These are phyloP conservation scores for Exophiala dermatitidis DNA, from an alignment of 2,329 filamentous ascomycete genomes.

Conservation along the genomic window DNA sequence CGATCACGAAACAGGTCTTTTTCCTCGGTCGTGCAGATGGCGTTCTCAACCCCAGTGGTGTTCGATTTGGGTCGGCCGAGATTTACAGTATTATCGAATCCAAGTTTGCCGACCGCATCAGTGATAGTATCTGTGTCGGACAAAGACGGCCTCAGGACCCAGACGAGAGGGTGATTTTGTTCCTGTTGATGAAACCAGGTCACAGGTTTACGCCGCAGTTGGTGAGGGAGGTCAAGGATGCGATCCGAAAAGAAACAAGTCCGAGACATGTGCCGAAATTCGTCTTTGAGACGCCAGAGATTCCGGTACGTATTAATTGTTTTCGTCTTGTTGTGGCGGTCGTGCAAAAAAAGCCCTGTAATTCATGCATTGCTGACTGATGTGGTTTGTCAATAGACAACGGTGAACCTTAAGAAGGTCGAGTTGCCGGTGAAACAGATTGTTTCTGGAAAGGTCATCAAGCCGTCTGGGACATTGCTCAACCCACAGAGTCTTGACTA, in stretches of 20 bases:
- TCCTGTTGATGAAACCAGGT: slow-evolving; percentile 55
- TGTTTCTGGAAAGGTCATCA: slow-evolving; percentile 65
- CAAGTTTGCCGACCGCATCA: slow-evolving; percentile 55
- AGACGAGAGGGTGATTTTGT: slow-evolving; percentile 55
- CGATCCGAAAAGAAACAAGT: slow-evolving; percentile 60
- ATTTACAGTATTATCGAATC: slow-evolving; percentile 79
- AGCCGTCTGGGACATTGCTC: slow-evolving; percentile 66
- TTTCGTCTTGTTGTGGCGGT: neutral
- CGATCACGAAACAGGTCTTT: slow-evolving; percentile 55
- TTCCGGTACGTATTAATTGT: slow-evolving; percentile 50
- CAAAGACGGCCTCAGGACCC: slow-evolving; percentile 57
- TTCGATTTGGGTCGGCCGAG: slow-evolving; percentile 87
- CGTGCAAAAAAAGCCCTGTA: neutral
- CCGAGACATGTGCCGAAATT: slow-evolving; percentile 70
- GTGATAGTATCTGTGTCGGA: slow-evolving; percentile 72
- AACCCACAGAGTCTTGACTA: slow-evolving; percentile 70
- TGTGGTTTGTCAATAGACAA: slow-evolving; percentile 49
- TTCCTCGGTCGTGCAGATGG: slow-evolving; percentile 58
- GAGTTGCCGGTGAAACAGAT: slow-evolving; percentile 80
- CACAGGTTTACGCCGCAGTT: slow-evolving; percentile 49
- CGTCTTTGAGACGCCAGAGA: slow-evolving; percentile 72
- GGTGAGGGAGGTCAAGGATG: slow-evolving; percentile 53
- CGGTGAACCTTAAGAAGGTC: slow-evolving; percentile 78
- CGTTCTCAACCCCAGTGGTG: slow-evolving; percentile 67
- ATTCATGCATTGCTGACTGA: neutral